These are phyloP conservation scores for Marchantia paleacea DNA, from an alignment of 225 moss, liverwort and hornwort genomes.

Conservation along the genomic window DNA sequence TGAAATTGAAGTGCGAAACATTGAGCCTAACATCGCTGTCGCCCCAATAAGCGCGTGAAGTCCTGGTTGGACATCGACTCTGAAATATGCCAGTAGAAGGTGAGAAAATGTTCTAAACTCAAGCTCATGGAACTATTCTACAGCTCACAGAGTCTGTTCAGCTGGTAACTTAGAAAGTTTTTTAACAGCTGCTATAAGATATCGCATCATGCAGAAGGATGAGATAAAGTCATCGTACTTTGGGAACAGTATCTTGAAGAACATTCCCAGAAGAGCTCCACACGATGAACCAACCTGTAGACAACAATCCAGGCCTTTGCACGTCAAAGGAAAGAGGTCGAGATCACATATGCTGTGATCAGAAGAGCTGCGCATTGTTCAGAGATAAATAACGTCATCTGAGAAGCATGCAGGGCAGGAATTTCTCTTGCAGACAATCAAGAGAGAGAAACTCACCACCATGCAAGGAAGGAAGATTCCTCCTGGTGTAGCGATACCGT, in stretches of 20 bases:
- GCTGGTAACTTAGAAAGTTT: no score
- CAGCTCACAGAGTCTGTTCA: background rate
- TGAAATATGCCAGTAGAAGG: conserved; percentile 15
- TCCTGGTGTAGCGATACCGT: conserved; percentile 84
- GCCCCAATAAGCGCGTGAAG: conserved; percentile 84
- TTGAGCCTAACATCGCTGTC: conserved; percentile 77
- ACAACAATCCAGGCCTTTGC: background rate
- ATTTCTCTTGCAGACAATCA: background rate
- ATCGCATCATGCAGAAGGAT: background rate
- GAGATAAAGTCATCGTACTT: conserved; percentile 32
- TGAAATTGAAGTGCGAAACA: conserved; percentile 81
- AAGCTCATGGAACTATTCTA: background rate
- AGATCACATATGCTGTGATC: background rate
- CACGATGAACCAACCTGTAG: conserved; percentile 72
- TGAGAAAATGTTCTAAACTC: no score
- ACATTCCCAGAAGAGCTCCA: conserved; percentile 66
- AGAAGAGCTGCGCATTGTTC: background rate
- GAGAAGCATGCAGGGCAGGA: background rate
- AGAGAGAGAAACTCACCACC: conserved; percentile 50
- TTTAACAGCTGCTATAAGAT: no score
- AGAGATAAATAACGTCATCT: background rate
- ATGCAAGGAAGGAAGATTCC: conserved; percentile 88
- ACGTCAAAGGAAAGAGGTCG: background rate
- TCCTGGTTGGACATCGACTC: conserved; percentile 67
- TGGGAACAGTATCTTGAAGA: conserved; percentile 55